Evolutionary conservation across 768 basidiomycete species (phyloP), one percentile per base, ranked within the genome.

Genomic region (Macrolepiota albuminosa): DNA sequence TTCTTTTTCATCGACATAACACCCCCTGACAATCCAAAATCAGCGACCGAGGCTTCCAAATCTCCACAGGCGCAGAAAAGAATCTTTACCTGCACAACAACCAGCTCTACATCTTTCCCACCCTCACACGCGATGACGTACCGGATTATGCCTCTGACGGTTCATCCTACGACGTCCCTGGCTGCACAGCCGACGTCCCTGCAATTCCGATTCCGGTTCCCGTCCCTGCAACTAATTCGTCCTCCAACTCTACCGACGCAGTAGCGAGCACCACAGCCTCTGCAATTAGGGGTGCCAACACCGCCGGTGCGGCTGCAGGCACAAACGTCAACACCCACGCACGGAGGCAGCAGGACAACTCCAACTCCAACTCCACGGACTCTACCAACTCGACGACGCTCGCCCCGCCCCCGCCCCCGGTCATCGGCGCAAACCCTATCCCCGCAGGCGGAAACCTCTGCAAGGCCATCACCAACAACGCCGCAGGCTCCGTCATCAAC

Each of bases 21-120:
- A 21, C 21, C 21, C 21, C 13, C 47, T 47, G 16, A 47, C 26
- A 8, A n/a, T 1, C 6, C 6, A 6, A 0, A 31, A 36, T 16
- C 67, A 84, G 84, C 18, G 88, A 87, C 59, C 82, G 80, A 16
- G 84, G 91, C 64, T 95, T 95, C 70, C 83, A 93, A 69, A 91
- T 92, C 83, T 84, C 89, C 3, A 89, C 89, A 1, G 66, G 70
- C 10, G 78, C 78, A 1, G 59, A 76, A 14, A 83, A 81, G 67
- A 91, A 90, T 67, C 80, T 87, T 3, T 91, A 82, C 71, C 73
- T 93, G 46, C 71, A 79, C 46, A 79, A 92, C 71, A 83, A 82
- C 6, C 76, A 84, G 58, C 83, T 95, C 40, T 94, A 92, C 73
- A 82, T 95, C 67, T 80, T 86, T 46, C 93, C 93, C 2, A 93